These are phyloP conservation scores for Talaromyces ruber DNA, from an alignment of 495 filamentous ascomycete genomes.

Conservation along the genomic window DNA sequence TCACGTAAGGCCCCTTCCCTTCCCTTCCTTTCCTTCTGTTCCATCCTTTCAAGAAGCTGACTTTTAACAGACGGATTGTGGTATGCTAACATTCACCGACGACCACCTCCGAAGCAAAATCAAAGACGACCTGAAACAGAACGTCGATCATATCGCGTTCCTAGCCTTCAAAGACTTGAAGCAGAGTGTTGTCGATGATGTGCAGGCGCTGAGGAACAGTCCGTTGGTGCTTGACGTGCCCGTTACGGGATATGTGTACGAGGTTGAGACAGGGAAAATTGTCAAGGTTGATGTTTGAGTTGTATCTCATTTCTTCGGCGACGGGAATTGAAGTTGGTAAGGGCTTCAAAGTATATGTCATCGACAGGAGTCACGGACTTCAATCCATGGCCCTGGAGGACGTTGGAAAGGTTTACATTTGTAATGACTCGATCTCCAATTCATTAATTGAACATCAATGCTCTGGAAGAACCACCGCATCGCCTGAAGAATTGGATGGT, in stretches of 20 bases:
- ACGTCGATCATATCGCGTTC: constrained; percentile 45
- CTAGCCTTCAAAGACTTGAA: constrained; percentile 57
- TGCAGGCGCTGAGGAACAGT: constrained; percentile 50
- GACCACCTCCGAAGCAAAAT: constrained; percentile 50
- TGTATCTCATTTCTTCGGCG: neutral
- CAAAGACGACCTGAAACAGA: constrained; percentile 45
- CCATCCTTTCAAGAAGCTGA: neutral
- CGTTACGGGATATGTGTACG: constrained; percentile 72
- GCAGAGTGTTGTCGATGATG: constrained; percentile 56
- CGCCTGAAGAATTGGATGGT: too few relatives aligned
- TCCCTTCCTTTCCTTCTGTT: neutral
- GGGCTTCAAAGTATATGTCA: too few relatives aligned
- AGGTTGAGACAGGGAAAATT: constrained; percentile 69
- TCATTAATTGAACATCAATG: too few relatives aligned
- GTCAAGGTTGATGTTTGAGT: constrained; percentile 39
- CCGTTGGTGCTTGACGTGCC: constrained; percentile 50
- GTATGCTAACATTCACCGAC: constrained; percentile 75
- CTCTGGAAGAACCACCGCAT: too few relatives aligned
- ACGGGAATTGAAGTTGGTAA: too few relatives aligned
- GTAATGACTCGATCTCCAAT: too few relatives aligned
- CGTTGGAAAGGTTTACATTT: too few relatives aligned
- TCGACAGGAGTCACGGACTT: neutral
- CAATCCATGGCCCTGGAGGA: too few relatives aligned
- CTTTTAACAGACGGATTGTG: constrained; percentile 48
- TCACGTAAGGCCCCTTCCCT: constrained; percentile 34